Percentiles rank a stretch among this genome's conserved stretches.
Evolutionary conservation across 1,284 basidiomycete species (phyloP).

Genomic region (Rhodofomes roseus): DNA sequence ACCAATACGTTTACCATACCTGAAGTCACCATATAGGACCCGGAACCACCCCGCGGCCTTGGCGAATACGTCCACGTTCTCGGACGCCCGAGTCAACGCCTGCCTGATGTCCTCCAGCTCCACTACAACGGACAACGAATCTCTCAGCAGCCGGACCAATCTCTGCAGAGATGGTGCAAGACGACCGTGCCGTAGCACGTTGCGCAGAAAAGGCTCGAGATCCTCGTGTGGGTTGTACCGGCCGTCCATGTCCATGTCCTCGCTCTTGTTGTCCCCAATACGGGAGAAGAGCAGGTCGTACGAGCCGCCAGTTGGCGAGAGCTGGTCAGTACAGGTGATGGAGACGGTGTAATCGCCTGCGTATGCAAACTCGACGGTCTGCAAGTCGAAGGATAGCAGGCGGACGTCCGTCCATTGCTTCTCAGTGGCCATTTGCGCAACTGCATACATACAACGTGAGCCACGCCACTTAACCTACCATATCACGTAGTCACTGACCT

Average conservation of each 20-base stretch:
- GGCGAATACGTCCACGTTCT: constrained; percentile 60
- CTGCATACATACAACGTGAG: constrained; percentile 35
- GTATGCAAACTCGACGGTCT: constrained; percentile 86
- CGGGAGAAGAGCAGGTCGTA: constrained; percentile 74
- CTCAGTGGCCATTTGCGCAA: constrained; percentile 76
- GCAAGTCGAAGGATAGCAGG: constrained; percentile 82
- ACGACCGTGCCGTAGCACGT: constrained; percentile 58
- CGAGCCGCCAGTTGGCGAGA: constrained; percentile 57
- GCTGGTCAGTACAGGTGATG: constrained; percentile 70
- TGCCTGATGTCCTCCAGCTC: constrained; percentile 61
- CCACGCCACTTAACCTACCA: background rate
- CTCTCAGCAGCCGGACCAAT: constrained; percentile 62
- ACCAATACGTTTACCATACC: constrained; percentile 33
- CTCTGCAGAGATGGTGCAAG: constrained; percentile 59
- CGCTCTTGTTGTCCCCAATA: constrained; percentile 24
- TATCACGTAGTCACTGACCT: constrained; percentile 38
- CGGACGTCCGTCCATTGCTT: constrained; percentile 70
- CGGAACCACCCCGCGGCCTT: constrained; percentile 82
- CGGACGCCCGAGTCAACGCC: constrained; percentile 33
- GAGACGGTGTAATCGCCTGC: constrained; percentile 67
- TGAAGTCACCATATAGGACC: constrained; percentile 62
- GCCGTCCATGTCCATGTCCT: constrained; percentile 12
- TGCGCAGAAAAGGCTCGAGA: constrained; percentile 65
- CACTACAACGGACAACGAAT: constrained; percentile 70
- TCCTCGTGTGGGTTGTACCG: constrained; percentile 67